Conservation (phyloP, 768 basidiomycete species). For the Suillus tomentosus region DNA sequence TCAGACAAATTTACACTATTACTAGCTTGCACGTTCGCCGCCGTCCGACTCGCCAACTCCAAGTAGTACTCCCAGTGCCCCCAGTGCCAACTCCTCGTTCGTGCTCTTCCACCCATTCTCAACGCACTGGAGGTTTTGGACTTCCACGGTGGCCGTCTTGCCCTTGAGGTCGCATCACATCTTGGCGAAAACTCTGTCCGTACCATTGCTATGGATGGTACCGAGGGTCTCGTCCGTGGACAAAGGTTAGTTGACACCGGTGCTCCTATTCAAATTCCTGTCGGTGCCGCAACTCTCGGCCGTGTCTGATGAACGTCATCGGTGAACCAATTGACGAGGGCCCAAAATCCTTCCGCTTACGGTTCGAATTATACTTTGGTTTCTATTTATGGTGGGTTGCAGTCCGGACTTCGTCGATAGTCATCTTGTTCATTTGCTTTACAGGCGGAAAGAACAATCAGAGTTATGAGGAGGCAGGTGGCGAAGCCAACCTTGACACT, state of each 20-base stretch:
- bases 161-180: slow-evolving; percentile 98
- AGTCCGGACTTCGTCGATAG: slow-evolving; percentile 1
- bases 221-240: slow-evolving; percentile 99
- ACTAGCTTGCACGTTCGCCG: too few relatives aligned
- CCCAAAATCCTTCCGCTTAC: slow-evolving; percentile 49
- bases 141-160: slow-evolving; percentile 93
- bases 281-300: slow-evolving; percentile 91
- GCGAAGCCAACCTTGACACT: slow-evolving; percentile 67
- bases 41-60: too few relatives aligned
- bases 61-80: too few relatives aligned
- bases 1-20: too few relatives aligned
- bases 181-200: slow-evolving; percentile 99
- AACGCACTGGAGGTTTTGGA: slow-evolving; percentile 98
- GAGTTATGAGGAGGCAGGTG: slow-evolving; percentile 49
- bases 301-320: slow-evolving; percentile 99
- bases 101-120: slow-evolving; percentile 86
- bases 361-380: slow-evolving; percentile 53
- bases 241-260: slow-evolving; percentile 97
- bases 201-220: slow-evolving; percentile 99
- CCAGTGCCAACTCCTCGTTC: too few relatives aligned
- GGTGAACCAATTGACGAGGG: too few relatives aligned
- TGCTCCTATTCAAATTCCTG: slow-evolving; percentile 94
- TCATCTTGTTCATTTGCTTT: slow-evolving; percentile 13
- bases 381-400: slow-evolving; percentile 53
- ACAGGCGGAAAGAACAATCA: slow-evolving; percentile 66